A percentile compares a stretch with the other conserved stretches of the same genome.
phyloP scores from a whole-genome alignment of 805 yeast species.

The Scheffersomyces coipomensis region DNA sequence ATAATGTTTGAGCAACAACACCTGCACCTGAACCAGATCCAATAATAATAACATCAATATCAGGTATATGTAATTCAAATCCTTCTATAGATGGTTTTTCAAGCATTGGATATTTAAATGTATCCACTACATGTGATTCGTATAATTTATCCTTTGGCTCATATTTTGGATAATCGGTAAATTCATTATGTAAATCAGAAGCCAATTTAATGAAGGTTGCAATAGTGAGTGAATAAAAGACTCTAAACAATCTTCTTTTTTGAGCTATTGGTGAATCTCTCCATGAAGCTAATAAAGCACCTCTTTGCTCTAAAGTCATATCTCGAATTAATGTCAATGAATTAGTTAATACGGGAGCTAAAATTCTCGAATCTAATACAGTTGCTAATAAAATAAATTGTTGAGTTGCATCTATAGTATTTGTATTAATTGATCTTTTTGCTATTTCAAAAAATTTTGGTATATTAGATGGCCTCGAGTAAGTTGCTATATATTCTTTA shows the following conservation, averaged over 20 bases:
- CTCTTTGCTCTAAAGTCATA: slow-evolving; percentile 33
- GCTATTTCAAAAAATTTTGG: slow-evolving; percentile 23
- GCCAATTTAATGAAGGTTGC: slow-evolving; percentile 25
- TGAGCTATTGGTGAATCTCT: slow-evolving; percentile 35
- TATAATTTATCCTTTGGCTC: slow-evolving; percentile 28
- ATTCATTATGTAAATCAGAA: slow-evolving; percentile 30
- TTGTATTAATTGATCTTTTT: slow-evolving; percentile 10
- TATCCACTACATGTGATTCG: slow-evolving; percentile 22
- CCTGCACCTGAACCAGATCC: slow-evolving; percentile 59
- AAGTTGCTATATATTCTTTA: slow-evolving; percentile 25
- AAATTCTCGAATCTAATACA: slow-evolving; percentile 27
- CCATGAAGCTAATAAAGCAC: slow-evolving; percentile 35
- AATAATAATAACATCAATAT: slow-evolving; percentile 45
- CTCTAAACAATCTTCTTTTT: slow-evolving; percentile 33
- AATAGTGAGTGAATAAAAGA: slow-evolving; percentile 23
- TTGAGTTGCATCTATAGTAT: slow-evolving; percentile 15
- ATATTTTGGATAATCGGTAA: slow-evolving; percentile 37
- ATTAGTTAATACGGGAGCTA: slow-evolving; percentile 32
- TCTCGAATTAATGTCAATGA: slow-evolving; percentile 32
- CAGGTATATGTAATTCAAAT: slow-evolving; percentile 31
- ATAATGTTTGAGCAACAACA: slow-evolving; percentile 47
- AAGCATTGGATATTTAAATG: slow-evolving; percentile 27
- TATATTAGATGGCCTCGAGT: slow-evolving; percentile 25
- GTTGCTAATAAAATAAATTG: slow-evolving; percentile 22
- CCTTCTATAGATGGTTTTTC: slow-evolving; percentile 26